Base-by-base conservation (phyloP, 2,329 filamentous ascomycete species). In the Colletotrichum caudatum region DNA sequence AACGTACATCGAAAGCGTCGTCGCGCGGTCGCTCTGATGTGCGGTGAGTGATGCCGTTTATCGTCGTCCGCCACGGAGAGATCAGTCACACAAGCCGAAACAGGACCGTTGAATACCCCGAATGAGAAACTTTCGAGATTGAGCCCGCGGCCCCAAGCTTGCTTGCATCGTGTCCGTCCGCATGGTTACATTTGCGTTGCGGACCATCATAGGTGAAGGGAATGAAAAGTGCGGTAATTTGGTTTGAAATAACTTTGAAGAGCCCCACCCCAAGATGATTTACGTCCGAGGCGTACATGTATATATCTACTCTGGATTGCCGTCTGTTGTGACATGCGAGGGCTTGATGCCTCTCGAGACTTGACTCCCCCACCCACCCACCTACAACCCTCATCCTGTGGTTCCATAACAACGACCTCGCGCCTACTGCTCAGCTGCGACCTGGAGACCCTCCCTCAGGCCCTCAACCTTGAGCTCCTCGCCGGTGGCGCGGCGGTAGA, bases 401-500 rank as follows among this genome's bases (percentile, higher is more conserved):
- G 20, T 59, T 48, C 59, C 65, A 23, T 29, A 61, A 20, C 41
- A 44, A 26, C 41, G 37, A 26, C 23, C 54, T 33, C 23, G 5
- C 44, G 51, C 48, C 61, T 81, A 81, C 80, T 89, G 90, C 80
- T 93, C 89, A 71, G 93, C 91, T 23, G 90, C 86, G 74, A 94
- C 92, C 80, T 90, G 90, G 78, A 93, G 87, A 54, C 92, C 93
- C 78, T 97, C 93, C 81, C 94, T 90, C 78, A 97, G 85, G 64
- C 94, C 94, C 84, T 97, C 93, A 64, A 98, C 94, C 79, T 94
- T 92, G 76, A 98, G 86, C 81, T 96, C 93, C 81, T 97, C 90
- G 66, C 94, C 94, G 73, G 92, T 90, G 76, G 92, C 92, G 78
- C 96, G 91, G 76, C 85, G 88, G 86, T 97, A 99, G 77, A 99